Percentiles rank a stretch among this genome's conserved stretches.
Evolutionary conservation across 1,284 basidiomycete genomes (phyloP).

Genomic region (Malassezia brasiliensis): DNA sequence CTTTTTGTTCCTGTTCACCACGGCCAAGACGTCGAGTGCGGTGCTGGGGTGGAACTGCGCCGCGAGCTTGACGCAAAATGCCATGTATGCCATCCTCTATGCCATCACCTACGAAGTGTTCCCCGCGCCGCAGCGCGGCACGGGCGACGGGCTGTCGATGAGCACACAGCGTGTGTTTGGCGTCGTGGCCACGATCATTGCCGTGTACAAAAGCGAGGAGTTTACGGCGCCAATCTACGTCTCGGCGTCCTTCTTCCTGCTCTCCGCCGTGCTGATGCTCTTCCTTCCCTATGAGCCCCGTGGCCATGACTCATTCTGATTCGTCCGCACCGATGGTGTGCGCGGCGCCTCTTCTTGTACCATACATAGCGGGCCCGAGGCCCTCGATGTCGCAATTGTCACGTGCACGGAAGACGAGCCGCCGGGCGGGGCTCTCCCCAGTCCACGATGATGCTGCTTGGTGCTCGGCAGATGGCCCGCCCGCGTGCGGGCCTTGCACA

Average conservation of each 20-base stretch:
- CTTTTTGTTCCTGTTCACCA: conserved; percentile 62
- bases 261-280: conserved; percentile 57
- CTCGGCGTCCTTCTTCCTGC: conserved; percentile 59
- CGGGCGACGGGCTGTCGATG: conserved; percentile 61
- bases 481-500: background rate
- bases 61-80: conserved; percentile 54
- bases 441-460: conserved; percentile 7
- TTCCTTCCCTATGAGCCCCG: conserved; percentile 61
- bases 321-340: background rate
- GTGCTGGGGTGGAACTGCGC: conserved; percentile 65
- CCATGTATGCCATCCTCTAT: conserved; percentile 66
- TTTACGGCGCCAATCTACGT: conserved; percentile 61
- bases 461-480: background rate
- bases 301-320: conserved; percentile 22
- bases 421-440: too few species aligned
- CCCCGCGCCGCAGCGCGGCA: conserved; percentile 62
- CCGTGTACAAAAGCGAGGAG: conserved; percentile 52
- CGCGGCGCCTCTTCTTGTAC: background rate
- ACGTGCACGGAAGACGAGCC: background rate
- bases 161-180: conserved; percentile 60
- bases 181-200: conserved; percentile 61
- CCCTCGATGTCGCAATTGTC: background rate
- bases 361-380: background rate
- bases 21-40: conserved; percentile 56
- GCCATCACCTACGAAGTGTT: conserved; percentile 59